Percentiles rank a stretch among this genome's conserved stretches.
Evolutionary conservation across 805 yeast genomes (phyloP).

Genomic region (Lachancea meyersii): DNA sequence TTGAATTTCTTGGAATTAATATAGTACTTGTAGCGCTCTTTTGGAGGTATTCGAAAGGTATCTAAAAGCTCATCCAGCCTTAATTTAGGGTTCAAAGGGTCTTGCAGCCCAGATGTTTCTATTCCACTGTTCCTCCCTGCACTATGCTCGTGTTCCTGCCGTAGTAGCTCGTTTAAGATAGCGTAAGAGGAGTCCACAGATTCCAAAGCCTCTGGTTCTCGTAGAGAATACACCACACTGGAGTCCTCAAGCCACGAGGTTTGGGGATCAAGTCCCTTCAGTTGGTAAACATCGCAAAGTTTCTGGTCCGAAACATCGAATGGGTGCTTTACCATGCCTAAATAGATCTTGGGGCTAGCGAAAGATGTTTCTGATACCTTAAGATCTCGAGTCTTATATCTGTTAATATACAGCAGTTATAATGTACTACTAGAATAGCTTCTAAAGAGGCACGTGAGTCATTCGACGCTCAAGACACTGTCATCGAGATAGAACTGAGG

Average conservation of each 20-base stretch:
- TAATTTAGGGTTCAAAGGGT: conserved; percentile 9
- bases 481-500: too few relatives aligned
- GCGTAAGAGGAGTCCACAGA: conserved; percentile 31
- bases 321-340: conserved; percentile 4
- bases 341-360: background rate
- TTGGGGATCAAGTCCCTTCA: conserved; percentile 39
- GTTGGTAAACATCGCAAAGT: conserved; percentile 37
- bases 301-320: conserved; percentile 24
- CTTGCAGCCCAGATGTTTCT: conserved; percentile 12
- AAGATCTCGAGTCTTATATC: too few relatives aligned
- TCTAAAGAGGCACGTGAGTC: too few relatives aligned
- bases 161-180: conserved; percentile 27
- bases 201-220: conserved; percentile 20
- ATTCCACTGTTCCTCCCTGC: conserved; percentile 10
- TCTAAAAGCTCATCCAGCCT: conserved; percentile 31
- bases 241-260: conserved; percentile 35
- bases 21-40: conserved; percentile 40
- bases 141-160: conserved; percentile 22
- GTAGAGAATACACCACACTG: conserved; percentile 20
- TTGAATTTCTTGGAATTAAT: conserved; percentile 55
- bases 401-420: too few relatives aligned
- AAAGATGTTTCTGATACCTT: too few relatives aligned
- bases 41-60: conserved; percentile 35
- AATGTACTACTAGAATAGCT: too few relatives aligned
- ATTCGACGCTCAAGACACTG: too few relatives aligned